Conservation (phyloP, 345 rosid species). For the Lepidium africanum region DNA sequence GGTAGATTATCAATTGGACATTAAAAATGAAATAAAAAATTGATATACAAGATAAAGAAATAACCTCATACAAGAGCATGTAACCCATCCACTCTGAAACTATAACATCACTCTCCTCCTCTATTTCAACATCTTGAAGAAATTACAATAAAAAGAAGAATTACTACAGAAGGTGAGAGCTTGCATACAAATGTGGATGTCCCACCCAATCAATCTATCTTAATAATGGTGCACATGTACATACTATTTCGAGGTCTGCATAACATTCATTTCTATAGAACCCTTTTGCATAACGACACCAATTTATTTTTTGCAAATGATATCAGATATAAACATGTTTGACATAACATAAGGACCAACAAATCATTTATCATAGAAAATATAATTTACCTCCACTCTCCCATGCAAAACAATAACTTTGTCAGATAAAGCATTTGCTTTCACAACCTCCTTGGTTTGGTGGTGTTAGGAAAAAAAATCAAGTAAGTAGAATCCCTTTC, state of each 20-base stretch:
- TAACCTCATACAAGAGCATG: constrained; percentile 96
- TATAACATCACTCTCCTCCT: constrained; percentile 92
- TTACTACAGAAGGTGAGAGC: not conserved
- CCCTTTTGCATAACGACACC: not conserved
- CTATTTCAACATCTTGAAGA: constrained; percentile 85
- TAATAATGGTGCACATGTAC: not conserved
- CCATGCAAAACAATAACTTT: constrained; percentile 83
- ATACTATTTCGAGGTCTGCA: not conserved
- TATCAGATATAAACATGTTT: not conserved
- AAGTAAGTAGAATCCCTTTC: not conserved
- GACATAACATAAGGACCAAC: not conserved
- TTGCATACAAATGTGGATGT: not conserved
- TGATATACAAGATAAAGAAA: constrained; percentile 13
- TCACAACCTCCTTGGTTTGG: constrained; percentile 96
- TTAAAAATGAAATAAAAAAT: not conserved
- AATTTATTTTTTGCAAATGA: not conserved
- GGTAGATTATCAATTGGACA: not conserved
- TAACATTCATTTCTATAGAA: not conserved
- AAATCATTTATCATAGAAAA: not conserved
- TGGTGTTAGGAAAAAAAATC: not conserved
- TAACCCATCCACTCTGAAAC: constrained; percentile 99
- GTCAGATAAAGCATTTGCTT: constrained; percentile 82
- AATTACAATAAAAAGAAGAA: constrained; percentile 12
- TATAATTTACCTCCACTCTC: constrained; percentile 75
- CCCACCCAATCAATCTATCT: constrained; percentile 4